Base-by-base conservation (phyloP, 2,329 filamentous ascomycete genomes). In the Xylariaceae sp. region DNA sequence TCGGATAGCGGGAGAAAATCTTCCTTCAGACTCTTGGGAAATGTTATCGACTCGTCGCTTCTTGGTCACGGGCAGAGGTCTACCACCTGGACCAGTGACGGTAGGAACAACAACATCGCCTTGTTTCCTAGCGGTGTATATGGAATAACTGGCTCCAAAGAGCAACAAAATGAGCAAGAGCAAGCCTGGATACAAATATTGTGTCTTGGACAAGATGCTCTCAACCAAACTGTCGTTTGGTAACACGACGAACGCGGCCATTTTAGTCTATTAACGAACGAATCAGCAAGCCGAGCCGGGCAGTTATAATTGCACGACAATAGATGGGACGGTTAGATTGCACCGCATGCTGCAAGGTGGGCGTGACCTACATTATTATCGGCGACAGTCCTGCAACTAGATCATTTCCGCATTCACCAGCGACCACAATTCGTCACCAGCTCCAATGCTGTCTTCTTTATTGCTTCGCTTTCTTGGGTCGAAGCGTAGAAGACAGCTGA, bases 31-130 rank as follows among this genome's bases (percentile, higher is more conserved):
- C 49, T 76, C 71, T 62, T 75, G 75, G 44, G 76, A 70, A 75
- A 78, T 67, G 74, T 76, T 73, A 75, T 78, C 64, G 73, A 75
- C 71, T 71, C 82, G 73, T 75, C 79, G 76, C 71, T 78, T 79
- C 71, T 87, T 89, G 58, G 81, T 84, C 46, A 79, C 72, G n/a
- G 92, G 92, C 51, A 97, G 79, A 29, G 92, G 92, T 73, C 96
- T 93, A 65, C 93, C 94, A 53, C 91, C 93, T 1, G 93, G 92
- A n/a, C 93, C 93, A 50, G 82, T 87, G 63, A 84, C 74, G 28
- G 74, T 79, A 19, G 79, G 82, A 49, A 74, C 72, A 19, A 78
- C 70, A 31, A 78, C 69, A 61, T 79, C 76, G 33, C 82, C 80
- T 55, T 79, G 77, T 50, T 77, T 80, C 63, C 77, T 78, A 26